These are phyloP conservation scores for Lentinula novae-zelandiae DNA, from an alignment of 1,284 basidiomycete genomes.

Conservation along the genomic window DNA sequence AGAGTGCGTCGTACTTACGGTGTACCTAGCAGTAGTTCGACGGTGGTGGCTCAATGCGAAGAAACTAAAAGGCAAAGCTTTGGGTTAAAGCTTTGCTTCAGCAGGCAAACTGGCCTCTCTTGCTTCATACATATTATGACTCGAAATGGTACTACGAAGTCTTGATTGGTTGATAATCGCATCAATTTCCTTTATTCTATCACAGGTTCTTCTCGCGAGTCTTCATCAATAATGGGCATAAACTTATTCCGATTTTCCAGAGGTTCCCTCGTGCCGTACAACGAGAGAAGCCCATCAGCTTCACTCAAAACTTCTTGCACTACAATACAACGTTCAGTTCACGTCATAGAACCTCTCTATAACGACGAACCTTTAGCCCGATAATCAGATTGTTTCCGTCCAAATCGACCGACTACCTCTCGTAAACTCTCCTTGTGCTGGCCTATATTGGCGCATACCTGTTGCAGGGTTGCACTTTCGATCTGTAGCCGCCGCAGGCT, in stretches of 20 bases:
- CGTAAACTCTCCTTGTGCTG: slow-evolving; percentile 51
- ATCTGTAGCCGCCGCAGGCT: slow-evolving; percentile 48
- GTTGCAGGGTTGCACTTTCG: slow-evolving; percentile 55
- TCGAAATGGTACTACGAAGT: not conserved
- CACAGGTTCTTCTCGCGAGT: slow-evolving; percentile 5
- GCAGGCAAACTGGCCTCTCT: slow-evolving; percentile 16
- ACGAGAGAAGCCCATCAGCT: slow-evolving; percentile 44
- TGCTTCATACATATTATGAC: too few relatives aligned
- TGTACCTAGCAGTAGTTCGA: slow-evolving; percentile 42
- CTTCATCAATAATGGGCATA: slow-evolving; percentile 8
- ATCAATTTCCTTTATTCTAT: not conserved
- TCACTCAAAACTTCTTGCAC: slow-evolving; percentile 58
- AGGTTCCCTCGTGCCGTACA: slow-evolving; percentile 41
- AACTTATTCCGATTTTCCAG: slow-evolving; percentile 3
- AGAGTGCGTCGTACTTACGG: slow-evolving; percentile 33
- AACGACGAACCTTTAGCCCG: slow-evolving; percentile 47
- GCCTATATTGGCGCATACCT: slow-evolving; percentile 50
- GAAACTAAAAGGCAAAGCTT: slow-evolving; percentile 27
- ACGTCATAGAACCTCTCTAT: not conserved
- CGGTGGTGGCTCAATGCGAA: slow-evolving; percentile 59
- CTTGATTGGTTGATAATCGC: not conserved
- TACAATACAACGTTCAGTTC: slow-evolving; percentile 21
- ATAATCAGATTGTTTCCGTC: slow-evolving; percentile 52
- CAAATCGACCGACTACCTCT: slow-evolving; percentile 49
- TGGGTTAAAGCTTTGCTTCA: slow-evolving; percentile 17